A percentile compares a stretch with the other conserved stretches of the same genome.
phyloP scores from a whole-genome alignment of 306 rosid genomes.

The Comarum palustre region DNA sequence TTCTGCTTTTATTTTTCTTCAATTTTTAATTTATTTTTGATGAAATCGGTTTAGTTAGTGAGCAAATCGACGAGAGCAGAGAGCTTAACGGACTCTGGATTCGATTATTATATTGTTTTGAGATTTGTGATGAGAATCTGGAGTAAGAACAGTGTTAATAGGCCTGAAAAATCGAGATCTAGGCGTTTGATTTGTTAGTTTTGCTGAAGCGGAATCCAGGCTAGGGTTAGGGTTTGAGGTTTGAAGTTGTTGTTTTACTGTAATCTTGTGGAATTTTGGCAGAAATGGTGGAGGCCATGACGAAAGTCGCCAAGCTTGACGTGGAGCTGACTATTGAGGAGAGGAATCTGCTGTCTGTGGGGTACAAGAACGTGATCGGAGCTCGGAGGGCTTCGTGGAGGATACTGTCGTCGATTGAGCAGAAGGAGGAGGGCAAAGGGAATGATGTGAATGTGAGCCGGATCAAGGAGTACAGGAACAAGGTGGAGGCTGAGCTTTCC shows the following conservation, averaged over 20 bases:
- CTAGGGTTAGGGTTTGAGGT: conserved; percentile 9
- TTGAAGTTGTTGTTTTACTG: background rate
- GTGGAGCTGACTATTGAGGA: conserved; percentile 58
- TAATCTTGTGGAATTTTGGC: background rate
- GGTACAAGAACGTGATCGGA: conserved; percentile 55
- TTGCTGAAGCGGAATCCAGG: background rate
- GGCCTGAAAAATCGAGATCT: background rate
- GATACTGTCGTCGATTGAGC: conserved; percentile 55
- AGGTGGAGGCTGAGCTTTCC: conserved; percentile 53
- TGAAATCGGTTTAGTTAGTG: background rate
- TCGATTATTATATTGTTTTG: background rate
- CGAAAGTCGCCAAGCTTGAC: conserved; percentile 53
- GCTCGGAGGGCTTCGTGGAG: conserved; percentile 69
- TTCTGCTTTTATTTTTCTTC: background rate
- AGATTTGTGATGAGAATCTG: background rate
- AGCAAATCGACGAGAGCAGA: conserved; percentile 4
- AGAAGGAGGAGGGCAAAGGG: conserved; percentile 53
- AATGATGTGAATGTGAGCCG: conserved; percentile 45
- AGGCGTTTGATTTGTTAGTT: background rate
- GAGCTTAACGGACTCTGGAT: background rate
- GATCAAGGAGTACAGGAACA: conserved; percentile 45
- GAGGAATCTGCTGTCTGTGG: conserved; percentile 55
- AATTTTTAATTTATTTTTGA: background rate
- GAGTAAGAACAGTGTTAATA: background rate
- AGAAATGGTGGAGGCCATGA: conserved; percentile 70